phyloP scores from a whole-genome alignment of 2,329 filamentous ascomycete species.

The Alternaria arbusti region DNA sequence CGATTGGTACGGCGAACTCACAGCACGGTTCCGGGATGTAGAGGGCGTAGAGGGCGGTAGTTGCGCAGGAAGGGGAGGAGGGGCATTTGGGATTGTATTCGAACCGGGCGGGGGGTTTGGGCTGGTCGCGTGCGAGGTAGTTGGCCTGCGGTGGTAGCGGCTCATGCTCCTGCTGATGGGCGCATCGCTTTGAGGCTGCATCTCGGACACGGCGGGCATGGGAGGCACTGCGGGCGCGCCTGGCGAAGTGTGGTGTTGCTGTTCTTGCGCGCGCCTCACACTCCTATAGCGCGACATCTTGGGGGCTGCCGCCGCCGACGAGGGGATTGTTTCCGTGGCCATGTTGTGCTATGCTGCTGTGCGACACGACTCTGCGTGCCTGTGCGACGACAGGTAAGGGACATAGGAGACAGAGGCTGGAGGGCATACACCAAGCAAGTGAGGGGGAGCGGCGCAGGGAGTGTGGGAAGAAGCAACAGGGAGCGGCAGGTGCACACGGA shows the following conservation, averaged over 20 bases:
- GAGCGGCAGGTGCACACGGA: conserved; percentile 29
- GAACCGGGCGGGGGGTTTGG: conserved; percentile 33
- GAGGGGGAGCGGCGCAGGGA: conserved; percentile 12
- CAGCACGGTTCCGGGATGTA: conserved; percentile 33
- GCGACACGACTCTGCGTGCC: conserved; percentile 30
- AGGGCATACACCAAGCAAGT: conserved; percentile 13
- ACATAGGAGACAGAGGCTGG: conserved; percentile 8
- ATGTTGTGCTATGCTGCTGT: conserved; percentile 35
- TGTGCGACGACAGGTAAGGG: conserved; percentile 27
- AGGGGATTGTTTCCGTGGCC: conserved; percentile 38
- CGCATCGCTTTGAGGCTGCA: conserved; percentile 25
- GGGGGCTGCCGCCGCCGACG: conserved; percentile 31
- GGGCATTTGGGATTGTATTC: conserved; percentile 25
- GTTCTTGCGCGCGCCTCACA: conserved; percentile 56
- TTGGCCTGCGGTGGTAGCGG: conserved; percentile 48
- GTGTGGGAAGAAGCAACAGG: conserved; percentile 11
- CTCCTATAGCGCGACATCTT: conserved; percentile 67
- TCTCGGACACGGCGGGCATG: conserved; percentile 33
- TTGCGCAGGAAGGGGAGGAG: conserved; percentile 16
- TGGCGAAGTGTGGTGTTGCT: conserved; percentile 21
- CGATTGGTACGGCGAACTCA: conserved; percentile 35
- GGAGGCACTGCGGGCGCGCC: conserved; percentile 22
- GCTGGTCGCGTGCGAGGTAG: conserved; percentile 33
- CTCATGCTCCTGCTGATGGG: conserved; percentile 49
- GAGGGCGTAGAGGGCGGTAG: conserved; percentile 19